Evolutionary conservation across 192 early-diverging fungal genomes (phyloP).

Genomic region (Coemansia sp.): DNA sequence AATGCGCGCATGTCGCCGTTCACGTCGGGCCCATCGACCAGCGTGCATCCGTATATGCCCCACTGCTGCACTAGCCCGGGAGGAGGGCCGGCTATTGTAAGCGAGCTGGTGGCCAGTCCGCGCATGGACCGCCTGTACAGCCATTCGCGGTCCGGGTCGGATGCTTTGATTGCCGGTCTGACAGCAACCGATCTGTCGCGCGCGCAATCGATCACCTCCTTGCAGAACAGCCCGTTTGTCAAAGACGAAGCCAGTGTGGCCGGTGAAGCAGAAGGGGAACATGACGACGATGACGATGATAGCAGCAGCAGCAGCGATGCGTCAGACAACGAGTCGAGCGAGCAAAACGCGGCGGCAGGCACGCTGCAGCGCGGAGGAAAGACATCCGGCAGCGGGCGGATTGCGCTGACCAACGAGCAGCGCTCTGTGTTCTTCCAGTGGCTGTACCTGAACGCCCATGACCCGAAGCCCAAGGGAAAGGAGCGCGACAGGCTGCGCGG

Average conservation of each 20-base stretch:
- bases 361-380: background rate
- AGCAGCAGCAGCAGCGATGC: conserved; percentile 6
- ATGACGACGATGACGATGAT: background rate
- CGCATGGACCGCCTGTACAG: conserved; percentile 4
- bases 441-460: conserved; percentile 38
- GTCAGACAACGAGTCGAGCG: conserved; percentile 26
- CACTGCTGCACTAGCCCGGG: conserved; percentile 14
- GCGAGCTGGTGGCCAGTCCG: conserved; percentile 3
- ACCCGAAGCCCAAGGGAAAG: conserved; percentile 53
- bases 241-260: background rate
- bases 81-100: background rate
- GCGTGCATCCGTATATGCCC: conserved; percentile 21
- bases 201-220: background rate
- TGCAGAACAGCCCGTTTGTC: conserved; percentile 5
- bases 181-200: background rate
- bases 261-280: no score
- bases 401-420: conserved; percentile 36
- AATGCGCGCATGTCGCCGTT: conserved; percentile 30
- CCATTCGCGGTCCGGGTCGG: background rate
- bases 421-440: conserved; percentile 41
- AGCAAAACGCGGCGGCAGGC: conserved; percentile 8
- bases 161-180: background rate
- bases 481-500: conserved; percentile 45
- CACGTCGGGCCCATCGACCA: conserved; percentile 3
- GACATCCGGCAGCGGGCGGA: conserved; percentile 21